Base-by-base conservation (phyloP, 768 basidiomycete genomes). In the Suillus hirtellus region DNA sequence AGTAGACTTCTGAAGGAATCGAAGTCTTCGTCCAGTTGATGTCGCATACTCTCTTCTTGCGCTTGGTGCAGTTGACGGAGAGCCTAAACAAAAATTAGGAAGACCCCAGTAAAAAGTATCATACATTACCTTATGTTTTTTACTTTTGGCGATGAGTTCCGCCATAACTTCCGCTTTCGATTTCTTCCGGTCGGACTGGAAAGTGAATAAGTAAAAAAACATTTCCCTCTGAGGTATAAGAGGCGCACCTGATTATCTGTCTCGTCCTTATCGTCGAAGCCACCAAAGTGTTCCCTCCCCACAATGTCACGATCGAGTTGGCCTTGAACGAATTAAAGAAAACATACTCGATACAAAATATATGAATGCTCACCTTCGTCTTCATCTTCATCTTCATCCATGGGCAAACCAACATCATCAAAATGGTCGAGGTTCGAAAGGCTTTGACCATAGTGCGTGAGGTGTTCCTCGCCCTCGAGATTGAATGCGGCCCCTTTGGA, bases 101-200 rank as follows among this genome's bases (percentile, higher is more conserved):
- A 12, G 47, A 62, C 5, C 52, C 34, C 15, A 10, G 4, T 21
- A 34, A 53, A 4, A 38, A 8, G n/a, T 42, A 27, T 61, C 2
- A 42, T 54, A 40, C 12, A 43, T 72, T 68, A 94, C 96, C 81
- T 96, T 98, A 79, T 99, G 88, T 58, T 89, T 87, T 76, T 99
- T 99, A 77, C 94, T 96, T 77, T 99, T 99, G 1, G 94, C 92
- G 52, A 99, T 93, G 40, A 99, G 92, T 74, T 99, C 97, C 0
- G 92, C 86, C 97, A 99, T 99, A 65, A 98, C 93, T 71, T 99
- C 96, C 2, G 92, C 89, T 76, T 96, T 97, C 4, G 89, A 86
- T 77, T 93, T 96, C 77, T 96, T 97, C 64, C 88, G 81, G 53
- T 85, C 85, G 9, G 90, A 90, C 92, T 95, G 69, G 55, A 47